Base-by-base conservation (phyloP, 371 early-diverging fungal genomes). In the Modicella reniformis region DNA sequence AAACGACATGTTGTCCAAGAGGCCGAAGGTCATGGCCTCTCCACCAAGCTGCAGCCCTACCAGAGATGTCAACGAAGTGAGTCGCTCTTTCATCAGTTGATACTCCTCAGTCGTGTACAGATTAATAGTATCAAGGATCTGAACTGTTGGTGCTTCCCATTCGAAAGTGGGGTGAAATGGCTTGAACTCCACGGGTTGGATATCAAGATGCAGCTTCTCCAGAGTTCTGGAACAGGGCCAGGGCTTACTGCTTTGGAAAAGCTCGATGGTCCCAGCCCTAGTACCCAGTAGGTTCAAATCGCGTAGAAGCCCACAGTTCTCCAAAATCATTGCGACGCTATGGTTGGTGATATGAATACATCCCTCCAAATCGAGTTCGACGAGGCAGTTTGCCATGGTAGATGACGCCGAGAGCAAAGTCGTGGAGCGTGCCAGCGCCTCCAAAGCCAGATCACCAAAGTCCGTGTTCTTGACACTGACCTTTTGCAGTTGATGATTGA, bases 1-100 rank as follows among this genome's bases (percentile, higher is more conserved):
- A 65, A 56, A 56, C 1, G 65, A 65, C 34, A 56, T 23, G 26
- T 47, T 49, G 2, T 65, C 33, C 23, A 65, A 5, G 3, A 65
- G 28, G 2, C 15, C 26, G 47, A 56, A 48, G 0, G 9, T 30
- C 40, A 50, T 57, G 13, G 65, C 49, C 1, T 49, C 19, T 6
- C 54, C 65, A 40, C 29, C 49, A 29, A 54, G 47, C 2, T 48
- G 21, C 12, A 65, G 33, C 19, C 23, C 34, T 32, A 52, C 21
- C 23, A 65, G 57, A 33, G 47, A 19, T 44, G 44, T 47, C 19
- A 65, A 55, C 3, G 33, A 56, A 29, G 9, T n/a, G 19, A 56
- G 48, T 25, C 65, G 65, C 10, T 29, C 21, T 23, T 48, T 47
- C 21, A 60, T 50, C 50, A 21, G n/a, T 12, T 13, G 50, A 13